Evolutionary conservation across 495 filamentous ascomycete genomes (phyloP).

Genomic region (Penicillium turbatum): DNA sequence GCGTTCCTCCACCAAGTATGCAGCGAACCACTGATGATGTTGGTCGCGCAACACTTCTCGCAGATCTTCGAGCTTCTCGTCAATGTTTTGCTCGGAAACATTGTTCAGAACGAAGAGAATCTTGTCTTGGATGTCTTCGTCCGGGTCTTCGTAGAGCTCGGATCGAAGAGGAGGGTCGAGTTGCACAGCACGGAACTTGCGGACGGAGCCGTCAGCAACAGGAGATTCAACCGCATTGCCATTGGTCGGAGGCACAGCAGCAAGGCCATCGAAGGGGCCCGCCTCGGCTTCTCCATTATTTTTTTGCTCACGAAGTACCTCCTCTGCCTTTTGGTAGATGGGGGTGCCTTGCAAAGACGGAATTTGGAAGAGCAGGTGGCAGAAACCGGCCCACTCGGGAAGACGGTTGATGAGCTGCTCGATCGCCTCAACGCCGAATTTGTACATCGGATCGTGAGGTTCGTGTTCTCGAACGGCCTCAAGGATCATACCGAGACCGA

Average conservation of each 20-base stretch:
- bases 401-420: conserved; percentile 78
- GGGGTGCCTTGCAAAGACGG: conserved; percentile 78
- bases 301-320: conserved; percentile 65
- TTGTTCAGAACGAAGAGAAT: conserved; percentile 97
- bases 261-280: conserved; percentile 33
- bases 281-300: conserved; percentile 34
- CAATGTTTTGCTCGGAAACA: conserved; percentile 80
- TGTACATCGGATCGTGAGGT: conserved; percentile 86
- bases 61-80: conserved; percentile 74
- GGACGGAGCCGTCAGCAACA: conserved; percentile 45
- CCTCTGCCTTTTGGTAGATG: conserved; percentile 74
- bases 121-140: conserved; percentile 81
- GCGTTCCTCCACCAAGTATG: conserved; percentile 91
- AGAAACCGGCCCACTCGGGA: conserved; percentile 90
- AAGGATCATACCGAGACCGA: conserved; percentile 90
- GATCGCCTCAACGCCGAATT: conserved; percentile 95
- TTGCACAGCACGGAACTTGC: conserved; percentile 69
- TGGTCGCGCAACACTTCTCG: conserved; percentile 69
- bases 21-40: conserved; percentile 93
- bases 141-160: conserved; percentile 69
- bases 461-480: conserved; percentile 84
- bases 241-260: conserved; percentile 52
- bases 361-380: conserved; percentile 73
- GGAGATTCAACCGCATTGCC: conserved; percentile 60
- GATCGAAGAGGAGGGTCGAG: conserved; percentile 59